Evolutionary conservation across 139 green algal genomes (phyloP).

Genomic region (Yamagishiella unicocca): DNA sequence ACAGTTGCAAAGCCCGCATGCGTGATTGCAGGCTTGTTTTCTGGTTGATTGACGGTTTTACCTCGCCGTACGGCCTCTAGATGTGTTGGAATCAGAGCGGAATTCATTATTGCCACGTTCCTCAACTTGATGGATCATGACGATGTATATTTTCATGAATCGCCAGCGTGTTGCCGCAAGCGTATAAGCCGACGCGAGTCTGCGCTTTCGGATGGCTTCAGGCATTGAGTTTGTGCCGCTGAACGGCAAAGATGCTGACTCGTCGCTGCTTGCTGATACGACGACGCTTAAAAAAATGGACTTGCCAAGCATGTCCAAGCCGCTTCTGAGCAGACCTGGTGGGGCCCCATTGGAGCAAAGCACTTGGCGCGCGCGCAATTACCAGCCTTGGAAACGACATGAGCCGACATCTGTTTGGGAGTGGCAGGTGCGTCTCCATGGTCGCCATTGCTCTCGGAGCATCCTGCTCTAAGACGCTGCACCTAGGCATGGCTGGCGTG

Average conservation of each 20-base stretch:
- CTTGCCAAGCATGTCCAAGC: not conserved
- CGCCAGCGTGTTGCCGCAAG: too few relatives aligned
- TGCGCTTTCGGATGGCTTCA: not conserved
- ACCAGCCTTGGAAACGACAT: not conserved
- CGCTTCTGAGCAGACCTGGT: not conserved
- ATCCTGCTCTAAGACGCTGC: not conserved
- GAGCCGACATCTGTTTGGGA: not conserved
- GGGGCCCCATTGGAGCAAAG: not conserved
- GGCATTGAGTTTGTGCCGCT: not conserved
- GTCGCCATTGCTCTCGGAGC: not conserved
- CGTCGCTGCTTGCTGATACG: not conserved
- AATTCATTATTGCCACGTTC: too few relatives aligned
- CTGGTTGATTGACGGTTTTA: too few relatives aligned
- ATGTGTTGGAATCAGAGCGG: too few relatives aligned
- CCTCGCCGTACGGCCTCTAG: too few relatives aligned
- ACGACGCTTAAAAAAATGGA: not conserved
- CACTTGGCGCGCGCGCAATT: not conserved
- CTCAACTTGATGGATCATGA: too few relatives aligned
- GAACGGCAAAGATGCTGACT: not conserved
- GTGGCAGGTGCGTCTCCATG: not conserved
- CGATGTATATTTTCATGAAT: too few relatives aligned
- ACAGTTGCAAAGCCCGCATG: too few relatives aligned
- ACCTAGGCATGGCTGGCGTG: not conserved
- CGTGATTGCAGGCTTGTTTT: too few relatives aligned
- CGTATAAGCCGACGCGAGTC: too few relatives aligned